Evolutionary conservation across 2,329 filamentous ascomycete species (phyloP).

Genomic region (Volutella citrinella): DNA sequence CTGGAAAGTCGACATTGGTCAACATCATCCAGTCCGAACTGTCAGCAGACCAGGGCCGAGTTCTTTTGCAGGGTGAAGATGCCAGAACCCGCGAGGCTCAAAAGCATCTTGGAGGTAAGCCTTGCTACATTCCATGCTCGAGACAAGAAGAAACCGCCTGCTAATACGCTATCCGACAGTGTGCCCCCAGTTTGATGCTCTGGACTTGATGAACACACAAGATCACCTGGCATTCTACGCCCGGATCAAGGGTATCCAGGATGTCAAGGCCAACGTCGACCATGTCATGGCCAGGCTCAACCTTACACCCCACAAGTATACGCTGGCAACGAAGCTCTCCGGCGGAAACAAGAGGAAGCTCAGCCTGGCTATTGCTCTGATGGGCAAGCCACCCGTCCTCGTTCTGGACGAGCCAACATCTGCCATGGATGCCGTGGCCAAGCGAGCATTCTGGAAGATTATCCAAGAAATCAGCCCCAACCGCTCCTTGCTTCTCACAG

Average conservation of each 20-base stretch:
- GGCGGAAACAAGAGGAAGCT: slow-evolving; percentile 88
- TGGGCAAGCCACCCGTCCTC: slow-evolving; percentile 79
- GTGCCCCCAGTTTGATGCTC: slow-evolving; percentile 78
- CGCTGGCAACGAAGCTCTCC: slow-evolving; percentile 72
- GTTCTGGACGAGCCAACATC: slow-evolving; percentile 81
- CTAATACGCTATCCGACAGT: slow-evolving; percentile 82
- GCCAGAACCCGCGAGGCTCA: slow-evolving; percentile 55
- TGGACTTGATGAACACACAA: slow-evolving; percentile 79
- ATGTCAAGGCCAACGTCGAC: slow-evolving; percentile 69
- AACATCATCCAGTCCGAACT: slow-evolving; percentile 79
- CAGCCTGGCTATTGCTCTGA: slow-evolving; percentile 77
- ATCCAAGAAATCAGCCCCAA: slow-evolving; percentile 68
- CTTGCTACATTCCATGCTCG: too few species aligned
- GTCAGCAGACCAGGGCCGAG: slow-evolving; percentile 60
- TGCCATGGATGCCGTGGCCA: slow-evolving; percentile 82
- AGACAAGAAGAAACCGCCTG: slow-evolving; percentile 70
- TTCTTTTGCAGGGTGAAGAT: slow-evolving; percentile 72
- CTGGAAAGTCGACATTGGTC: slow-evolving; percentile 82
- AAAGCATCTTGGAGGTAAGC: slow-evolving; percentile 61
- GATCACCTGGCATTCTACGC: slow-evolving; percentile 84
- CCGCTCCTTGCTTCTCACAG: slow-evolving; percentile 71
- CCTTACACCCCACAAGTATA: slow-evolving; percentile 61
- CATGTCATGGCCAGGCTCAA: slow-evolving; percentile 73
- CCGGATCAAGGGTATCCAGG: slow-evolving; percentile 68
- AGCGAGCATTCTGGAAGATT: slow-evolving; percentile 84